Evolutionary conservation across 2,329 filamentous ascomycete species (phyloP).

Genomic region (Coniochaeta sp.): DNA sequence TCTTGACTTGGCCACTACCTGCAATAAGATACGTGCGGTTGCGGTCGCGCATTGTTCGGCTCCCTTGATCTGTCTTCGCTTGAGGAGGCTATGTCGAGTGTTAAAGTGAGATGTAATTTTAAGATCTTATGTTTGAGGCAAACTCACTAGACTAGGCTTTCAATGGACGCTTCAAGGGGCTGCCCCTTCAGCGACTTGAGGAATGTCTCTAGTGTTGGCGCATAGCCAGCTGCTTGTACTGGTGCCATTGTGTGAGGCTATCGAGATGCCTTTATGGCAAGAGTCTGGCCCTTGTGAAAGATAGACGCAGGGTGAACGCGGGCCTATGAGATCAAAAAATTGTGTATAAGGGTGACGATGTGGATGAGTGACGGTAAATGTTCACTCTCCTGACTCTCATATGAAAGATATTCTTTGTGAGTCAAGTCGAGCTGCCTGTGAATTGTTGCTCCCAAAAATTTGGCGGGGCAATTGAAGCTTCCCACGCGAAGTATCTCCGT

Average conservation of each 20-base stretch:
- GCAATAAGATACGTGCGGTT: constrained; percentile 80
- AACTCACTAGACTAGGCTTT: constrained; percentile 69
- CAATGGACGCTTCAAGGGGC: constrained; percentile 72
- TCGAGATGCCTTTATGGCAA: neutral
- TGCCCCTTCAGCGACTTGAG: constrained; percentile 71
- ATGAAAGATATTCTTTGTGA: neutral
- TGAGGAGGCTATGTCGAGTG: constrained; percentile 59
- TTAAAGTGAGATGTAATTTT: constrained; percentile 7
- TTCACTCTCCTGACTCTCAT: neutral
- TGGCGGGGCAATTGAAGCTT: constrained; percentile 1
- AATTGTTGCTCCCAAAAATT: neutral
- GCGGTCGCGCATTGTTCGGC: constrained; percentile 85
- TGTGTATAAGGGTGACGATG: neutral
- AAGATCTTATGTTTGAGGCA: too few relatives aligned
- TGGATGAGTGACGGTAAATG: neutral
- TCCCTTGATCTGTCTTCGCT: constrained; percentile 81
- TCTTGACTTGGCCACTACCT: constrained; percentile 75
- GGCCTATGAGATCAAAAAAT: neutral
- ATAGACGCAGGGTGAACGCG: neutral
- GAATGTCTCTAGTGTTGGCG: constrained; percentile 71
- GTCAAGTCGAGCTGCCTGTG: neutral
- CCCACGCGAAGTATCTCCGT: neutral
- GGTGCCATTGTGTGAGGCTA: constrained; percentile 41
- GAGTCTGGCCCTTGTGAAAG: neutral
- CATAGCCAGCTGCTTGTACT: constrained; percentile 43